Evolutionary conservation across 2,329 filamentous ascomycete species (phyloP), one percentile per base, ranked within the genome.

Genomic region (Stagonosporopsis vannaccii): DNA sequence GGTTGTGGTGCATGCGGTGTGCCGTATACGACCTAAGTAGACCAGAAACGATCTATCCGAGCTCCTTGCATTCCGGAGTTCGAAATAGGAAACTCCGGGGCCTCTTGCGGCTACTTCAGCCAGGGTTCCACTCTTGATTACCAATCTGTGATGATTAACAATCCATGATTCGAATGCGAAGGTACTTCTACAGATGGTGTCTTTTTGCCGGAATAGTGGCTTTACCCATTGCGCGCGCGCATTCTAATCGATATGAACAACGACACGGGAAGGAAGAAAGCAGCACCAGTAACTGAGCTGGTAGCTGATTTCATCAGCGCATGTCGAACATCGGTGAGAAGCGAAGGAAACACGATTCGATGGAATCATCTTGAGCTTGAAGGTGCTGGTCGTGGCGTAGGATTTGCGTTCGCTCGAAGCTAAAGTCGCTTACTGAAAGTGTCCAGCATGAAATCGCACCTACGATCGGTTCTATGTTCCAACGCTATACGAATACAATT

Each of bases 351-450:
- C 25, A 51, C 47, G 9, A 36, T 43, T 25, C 13, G 20, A 35
- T 43, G 47, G 37, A 51, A 51, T 15, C 36, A 42, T 51, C 47
- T 51, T 36, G 47, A 43, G 47, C 47, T 51, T 51, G 47, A 51
- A 51, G 47, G 47, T 36, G 47, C 36, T 41, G 46, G 46, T 32
- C 46, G 46, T 50, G 46, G 46, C 28, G 46, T 41, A 33, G 42
- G 25, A 41, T 41, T 41, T 32, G 23, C 20, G 9, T 32, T 13
- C 3, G 15, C 26, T 20, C 33, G 1, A 12, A 41, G 30, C 36
- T 23, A 28, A 32, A 33, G 2, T 23, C 7, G 22, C 30, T 41
- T n/a, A 33, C 28, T 42, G 30, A 42, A 22, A 26, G 19, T 3
- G 17, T 35, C 12, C 15, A 51, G 47, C 47, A 51, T 43, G 47